These are phyloP conservation scores for Lactarius hengduanensis DNA, from an alignment of 768 basidiomycete species.

Conservation along the genomic window DNA sequence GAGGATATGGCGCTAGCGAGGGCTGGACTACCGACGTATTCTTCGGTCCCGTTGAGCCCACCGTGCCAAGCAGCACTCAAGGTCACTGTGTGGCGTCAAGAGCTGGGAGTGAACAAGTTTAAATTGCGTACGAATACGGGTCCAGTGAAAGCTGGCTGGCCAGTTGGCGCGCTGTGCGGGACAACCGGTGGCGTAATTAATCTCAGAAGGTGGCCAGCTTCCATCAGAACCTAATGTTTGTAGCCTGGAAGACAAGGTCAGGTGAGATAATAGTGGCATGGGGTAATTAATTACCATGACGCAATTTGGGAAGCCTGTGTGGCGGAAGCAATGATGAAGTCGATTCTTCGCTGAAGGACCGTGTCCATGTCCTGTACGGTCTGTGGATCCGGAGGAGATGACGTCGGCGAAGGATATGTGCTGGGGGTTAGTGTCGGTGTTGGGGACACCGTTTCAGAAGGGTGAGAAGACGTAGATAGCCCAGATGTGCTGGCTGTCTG, in stretches of 20 bases:
- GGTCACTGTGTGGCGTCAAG: slow-evolving; percentile 22
- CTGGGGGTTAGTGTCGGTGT: background rate
- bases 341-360: slow-evolving; percentile 20
- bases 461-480: background rate
- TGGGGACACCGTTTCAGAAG: background rate
- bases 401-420: background rate
- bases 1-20: slow-evolving; percentile 28
- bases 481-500: background rate
- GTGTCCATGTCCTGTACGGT: slow-evolving; percentile 24
- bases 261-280: background rate
- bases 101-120: background rate
- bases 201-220: slow-evolving; percentile 30
- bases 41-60: slow-evolving; percentile 21
- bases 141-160: slow-evolving; percentile 37
- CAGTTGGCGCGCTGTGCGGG: slow-evolving; percentile 39
- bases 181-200: slow-evolving; percentile 38
- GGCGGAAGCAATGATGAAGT: slow-evolving; percentile 17
- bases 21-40: slow-evolving; percentile 20
- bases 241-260: slow-evolving; percentile 20
- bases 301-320: slow-evolving; percentile 11
- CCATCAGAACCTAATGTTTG: slow-evolving; percentile 28
- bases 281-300: slow-evolving; percentile 15
- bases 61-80: slow-evolving; percentile 32
- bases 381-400: background rate
- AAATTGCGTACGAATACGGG: slow-evolving; percentile 29